These are phyloP conservation scores for Mycena rosella DNA, from an alignment of 768 basidiomycete genomes.

Conservation along the genomic window DNA sequence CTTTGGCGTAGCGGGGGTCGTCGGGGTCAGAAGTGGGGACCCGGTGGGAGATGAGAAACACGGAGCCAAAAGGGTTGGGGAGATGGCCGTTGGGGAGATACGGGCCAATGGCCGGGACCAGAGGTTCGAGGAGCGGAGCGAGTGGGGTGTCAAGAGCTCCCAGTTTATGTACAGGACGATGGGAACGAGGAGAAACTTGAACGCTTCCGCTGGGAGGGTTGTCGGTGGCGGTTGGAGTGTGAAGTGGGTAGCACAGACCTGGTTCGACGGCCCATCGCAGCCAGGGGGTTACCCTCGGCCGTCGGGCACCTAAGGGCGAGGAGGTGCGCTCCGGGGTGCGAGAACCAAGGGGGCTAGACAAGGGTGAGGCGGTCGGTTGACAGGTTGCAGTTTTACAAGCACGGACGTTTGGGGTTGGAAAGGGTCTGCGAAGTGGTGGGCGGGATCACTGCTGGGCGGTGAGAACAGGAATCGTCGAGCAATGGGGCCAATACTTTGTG, in stretches of 20 bases:
- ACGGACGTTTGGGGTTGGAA: conserved; percentile 75
- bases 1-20: conserved; percentile 78
- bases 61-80: conserved; percentile 78
- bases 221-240: background rate
- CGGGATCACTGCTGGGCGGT: conserved; percentile 18
- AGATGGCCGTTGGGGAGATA: conserved; percentile 57
- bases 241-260: conserved; percentile 54
- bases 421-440: conserved; percentile 72
- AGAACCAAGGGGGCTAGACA: conserved; percentile 55
- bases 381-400: too few relatives aligned
- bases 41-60: conserved; percentile 81
- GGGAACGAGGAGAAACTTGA: conserved; percentile 75
- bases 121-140: conserved; percentile 26
- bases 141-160: conserved; percentile 60
- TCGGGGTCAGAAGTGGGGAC: conserved; percentile 63
- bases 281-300: conserved; percentile 51
- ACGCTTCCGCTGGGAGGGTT: conserved; percentile 62
- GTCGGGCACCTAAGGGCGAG: conserved; percentile 46
- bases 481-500: background rate
- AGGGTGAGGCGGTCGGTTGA: conserved; percentile 25
- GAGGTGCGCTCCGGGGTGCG: conserved; percentile 50
- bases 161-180: conserved; percentile 75
- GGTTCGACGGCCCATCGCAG: conserved; percentile 84
- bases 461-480: background rate
- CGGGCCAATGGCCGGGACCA: conserved; percentile 44